phyloP scores from a whole-genome alignment of 768 basidiomycete genomes.

The Lactarius sanguifluus region DNA sequence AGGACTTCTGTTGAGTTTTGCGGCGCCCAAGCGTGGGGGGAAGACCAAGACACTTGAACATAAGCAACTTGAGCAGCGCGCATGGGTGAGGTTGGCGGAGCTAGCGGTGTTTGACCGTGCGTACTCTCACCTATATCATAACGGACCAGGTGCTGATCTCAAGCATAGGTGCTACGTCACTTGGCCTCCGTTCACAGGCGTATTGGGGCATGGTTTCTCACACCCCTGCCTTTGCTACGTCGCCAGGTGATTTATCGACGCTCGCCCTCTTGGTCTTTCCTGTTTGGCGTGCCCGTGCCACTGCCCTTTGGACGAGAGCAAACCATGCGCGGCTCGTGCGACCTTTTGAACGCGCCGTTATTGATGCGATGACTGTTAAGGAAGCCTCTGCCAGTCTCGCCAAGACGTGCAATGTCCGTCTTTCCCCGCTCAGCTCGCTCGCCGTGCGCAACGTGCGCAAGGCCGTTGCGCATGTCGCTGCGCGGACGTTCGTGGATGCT shows the following conservation, averaged over 20 bases:
- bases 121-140: slow-evolving; percentile 18
- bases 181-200: slow-evolving; percentile 49
- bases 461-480: slow-evolving; percentile 53
- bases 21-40: slow-evolving; percentile 32
- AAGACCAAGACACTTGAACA: slow-evolving; percentile 38
- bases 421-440: slow-evolving; percentile 47
- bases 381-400: slow-evolving; percentile 49
- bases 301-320: slow-evolving; percentile 45
- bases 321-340: slow-evolving; percentile 37
- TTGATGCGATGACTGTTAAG: slow-evolving; percentile 51
- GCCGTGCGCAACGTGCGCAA: slow-evolving; percentile 51
- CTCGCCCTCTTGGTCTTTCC: slow-evolving; percentile 56
- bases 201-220: slow-evolving; percentile 52
- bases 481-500: slow-evolving; percentile 52
- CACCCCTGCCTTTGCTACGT: slow-evolving; percentile 41
- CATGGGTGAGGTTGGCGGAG: slow-evolving; percentile 54
- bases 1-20: slow-evolving; percentile 38
- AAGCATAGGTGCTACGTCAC: slow-evolving; percentile 34
- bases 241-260: slow-evolving; percentile 53
- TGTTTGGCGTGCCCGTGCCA: slow-evolving; percentile 45
- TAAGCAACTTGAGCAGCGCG: slow-evolving; percentile 46
- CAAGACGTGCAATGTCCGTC: slow-evolving; percentile 34
- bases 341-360: slow-evolving; percentile 55
- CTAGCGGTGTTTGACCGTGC: slow-evolving; percentile 43
- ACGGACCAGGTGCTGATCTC: slow-evolving; percentile 12